phyloP scores from a whole-genome alignment of 75 land plant species.

The Selaginella tamariscina region DNA sequence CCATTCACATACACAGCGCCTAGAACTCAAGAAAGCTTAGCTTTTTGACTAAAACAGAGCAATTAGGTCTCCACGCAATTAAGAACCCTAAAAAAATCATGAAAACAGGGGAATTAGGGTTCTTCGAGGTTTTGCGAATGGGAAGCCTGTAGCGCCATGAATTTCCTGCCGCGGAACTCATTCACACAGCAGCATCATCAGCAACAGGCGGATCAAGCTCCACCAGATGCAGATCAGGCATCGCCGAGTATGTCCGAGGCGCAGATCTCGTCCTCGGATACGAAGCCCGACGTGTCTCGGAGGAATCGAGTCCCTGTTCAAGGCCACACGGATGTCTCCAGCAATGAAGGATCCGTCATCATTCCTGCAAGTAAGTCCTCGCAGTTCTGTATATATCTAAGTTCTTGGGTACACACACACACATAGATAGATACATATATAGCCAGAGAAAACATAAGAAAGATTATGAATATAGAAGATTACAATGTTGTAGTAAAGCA shows the following conservation, averaged over 20 bases:
- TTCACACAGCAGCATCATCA: slow-evolving; percentile 20
- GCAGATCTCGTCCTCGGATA: slow-evolving; percentile 7
- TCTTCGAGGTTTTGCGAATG: neutral
- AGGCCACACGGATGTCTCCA: slow-evolving; percentile 41
- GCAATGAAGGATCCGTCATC: slow-evolving; percentile 57
- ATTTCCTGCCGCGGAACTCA: slow-evolving; percentile 46
- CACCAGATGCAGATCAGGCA: slow-evolving; percentile 18
- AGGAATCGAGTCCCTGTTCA: slow-evolving; percentile 22
- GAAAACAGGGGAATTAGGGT: too few relatives aligned
- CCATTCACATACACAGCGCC: too few relatives aligned
- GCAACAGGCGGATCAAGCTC: slow-evolving; percentile 14
- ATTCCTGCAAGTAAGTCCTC: slow-evolving; percentile 38
- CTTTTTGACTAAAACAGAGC: too few relatives aligned
- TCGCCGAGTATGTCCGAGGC: slow-evolving; percentile 9
- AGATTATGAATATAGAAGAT: too few relatives aligned
- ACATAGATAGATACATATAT: too few relatives aligned
- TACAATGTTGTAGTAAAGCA: too few relatives aligned
- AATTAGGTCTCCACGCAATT: too few relatives aligned
- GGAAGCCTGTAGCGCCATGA: slow-evolving; percentile 26
- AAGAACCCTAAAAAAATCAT: too few relatives aligned
- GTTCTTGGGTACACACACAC: too few relatives aligned
- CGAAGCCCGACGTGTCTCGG: slow-evolving; percentile 14
- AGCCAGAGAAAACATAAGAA: too few relatives aligned
- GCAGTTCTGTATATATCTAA: neutral
- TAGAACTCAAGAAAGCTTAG: too few relatives aligned